Evolutionary conservation across 1,284 basidiomycete genomes (phyloP).

Genomic region (Polyporus tsugae): DNA sequence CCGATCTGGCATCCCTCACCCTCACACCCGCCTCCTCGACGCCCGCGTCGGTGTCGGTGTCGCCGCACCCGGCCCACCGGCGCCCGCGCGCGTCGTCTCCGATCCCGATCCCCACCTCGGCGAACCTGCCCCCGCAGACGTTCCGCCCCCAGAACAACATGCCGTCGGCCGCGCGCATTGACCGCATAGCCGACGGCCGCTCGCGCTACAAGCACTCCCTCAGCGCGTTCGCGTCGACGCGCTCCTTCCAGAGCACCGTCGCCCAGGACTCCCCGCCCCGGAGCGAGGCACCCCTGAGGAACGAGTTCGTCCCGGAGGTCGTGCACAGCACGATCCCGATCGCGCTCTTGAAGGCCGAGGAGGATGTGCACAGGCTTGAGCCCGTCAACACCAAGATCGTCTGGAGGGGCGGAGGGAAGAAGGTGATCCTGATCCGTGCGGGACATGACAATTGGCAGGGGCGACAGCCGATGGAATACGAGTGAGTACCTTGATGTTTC

Average conservation of each 20-base stretch:
- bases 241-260: constrained; percentile 48
- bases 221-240: constrained; percentile 50
- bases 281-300: constrained; percentile 38
- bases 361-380: constrained; percentile 44
- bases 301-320: constrained; percentile 59
- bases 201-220: constrained; percentile 45
- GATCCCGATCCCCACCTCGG: constrained; percentile 53
- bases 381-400: constrained; percentile 63
- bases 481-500: constrained; percentile 51
- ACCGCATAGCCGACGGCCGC: constrained; percentile 35
- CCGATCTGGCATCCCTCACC: constrained; percentile 75
- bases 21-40: constrained; percentile 54
- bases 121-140: constrained; percentile 49
- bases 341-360: constrained; percentile 54
- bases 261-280: constrained; percentile 42
- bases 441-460: constrained; percentile 80
- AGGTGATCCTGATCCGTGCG: constrained; percentile 70
- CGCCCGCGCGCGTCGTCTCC: constrained; percentile 49
- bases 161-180: constrained; percentile 44
- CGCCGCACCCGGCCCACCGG: constrained; percentile 52
- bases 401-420: constrained; percentile 69
- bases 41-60: constrained; percentile 47
- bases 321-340: constrained; percentile 71
- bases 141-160: constrained; percentile 45
- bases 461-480: constrained; percentile 64